Evolutionary conservation across 768 basidiomycete genomes (phyloP).

Genomic region (Nidula microcarpa): DNA sequence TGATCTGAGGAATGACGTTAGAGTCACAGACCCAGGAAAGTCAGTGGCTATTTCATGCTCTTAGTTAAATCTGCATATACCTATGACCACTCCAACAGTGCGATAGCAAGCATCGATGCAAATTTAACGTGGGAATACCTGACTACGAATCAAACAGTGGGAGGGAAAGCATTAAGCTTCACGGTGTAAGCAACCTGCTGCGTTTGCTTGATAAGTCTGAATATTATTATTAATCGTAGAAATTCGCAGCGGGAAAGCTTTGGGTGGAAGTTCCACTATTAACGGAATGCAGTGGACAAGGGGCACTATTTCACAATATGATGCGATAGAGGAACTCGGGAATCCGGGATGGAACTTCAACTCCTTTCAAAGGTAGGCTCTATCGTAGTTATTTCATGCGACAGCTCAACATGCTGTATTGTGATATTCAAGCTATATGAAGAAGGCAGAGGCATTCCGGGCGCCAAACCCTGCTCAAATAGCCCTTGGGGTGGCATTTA

Average conservation of each 20-base stretch:
- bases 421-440: neutral
- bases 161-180: neutral
- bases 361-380: neutral
- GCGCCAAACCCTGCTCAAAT: neutral
- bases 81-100: neutral
- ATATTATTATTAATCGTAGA: neutral
- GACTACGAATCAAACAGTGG: neutral
- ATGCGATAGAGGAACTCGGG: neutral
- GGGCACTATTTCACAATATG: neutral
- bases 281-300: neutral
- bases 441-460: neutral
- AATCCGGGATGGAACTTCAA: neutral
- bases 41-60: neutral
- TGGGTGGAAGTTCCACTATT: neutral
- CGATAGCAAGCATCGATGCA: neutral
- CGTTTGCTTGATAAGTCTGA: neutral
- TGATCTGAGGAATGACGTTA: neutral
- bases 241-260: neutral
- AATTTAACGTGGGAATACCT: neutral
- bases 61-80: neutral
- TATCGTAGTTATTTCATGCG: neutral
- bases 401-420: too few species aligned
- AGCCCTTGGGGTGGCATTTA: neutral
- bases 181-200: neutral
- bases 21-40: neutral